A percentile compares a stretch with the other conserved stretches of the same genome.
These are phyloP conservation scores for Ceratocystiopsis brevicomis DNA, from an alignment of 2,329 filamentous ascomycete species.

Conservation along the genomic window DNA sequence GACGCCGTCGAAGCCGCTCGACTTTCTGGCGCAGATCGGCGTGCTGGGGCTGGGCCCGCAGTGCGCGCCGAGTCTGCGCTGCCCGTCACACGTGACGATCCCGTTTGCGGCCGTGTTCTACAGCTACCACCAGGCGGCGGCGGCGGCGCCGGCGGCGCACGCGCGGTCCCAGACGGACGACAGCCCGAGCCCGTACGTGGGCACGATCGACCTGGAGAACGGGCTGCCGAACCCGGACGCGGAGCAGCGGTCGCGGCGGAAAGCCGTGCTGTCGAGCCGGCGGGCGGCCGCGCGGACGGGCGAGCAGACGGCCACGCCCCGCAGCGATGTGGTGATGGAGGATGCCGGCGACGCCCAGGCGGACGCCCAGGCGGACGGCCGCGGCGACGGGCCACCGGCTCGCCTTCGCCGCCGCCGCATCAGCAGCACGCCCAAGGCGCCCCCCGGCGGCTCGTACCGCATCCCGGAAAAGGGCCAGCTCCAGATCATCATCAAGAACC, in stretches of 20 bases:
- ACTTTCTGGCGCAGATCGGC: slow-evolving; percentile 89
- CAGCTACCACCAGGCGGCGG: slow-evolving; percentile 44
- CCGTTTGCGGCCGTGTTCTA: slow-evolving; percentile 94
- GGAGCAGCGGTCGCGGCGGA: slow-evolving; percentile 27
- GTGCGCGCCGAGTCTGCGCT: slow-evolving; percentile 68
- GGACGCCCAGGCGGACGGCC: not conserved
- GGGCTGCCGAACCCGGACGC: slow-evolving; percentile 39
- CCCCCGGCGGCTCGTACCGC: slow-evolving; percentile 76
- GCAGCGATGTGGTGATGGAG: slow-evolving; percentile 7
- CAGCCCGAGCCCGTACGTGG: slow-evolving; percentile 89
- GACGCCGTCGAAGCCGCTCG: slow-evolving; percentile 74
- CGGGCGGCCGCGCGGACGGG: slow-evolving; percentile 14
- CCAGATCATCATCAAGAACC: slow-evolving; percentile 95
- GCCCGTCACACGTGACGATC: slow-evolving; percentile 75
- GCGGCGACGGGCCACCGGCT: not conserved
- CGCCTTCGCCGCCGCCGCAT: slow-evolving; percentile 3
- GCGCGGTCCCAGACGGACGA: slow-evolving; percentile 51
- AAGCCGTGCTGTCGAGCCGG: slow-evolving; percentile 20
- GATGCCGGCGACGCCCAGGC: slow-evolving; percentile 6
- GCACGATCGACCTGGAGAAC: slow-evolving; percentile 78
- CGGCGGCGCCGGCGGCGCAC: slow-evolving; percentile 22
- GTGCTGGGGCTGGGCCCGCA: slow-evolving; percentile 66
- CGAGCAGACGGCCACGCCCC: too few species aligned
- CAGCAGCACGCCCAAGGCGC: slow-evolving; percentile 36
- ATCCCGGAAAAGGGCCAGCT: slow-evolving; percentile 88